Percentiles rank a stretch among this genome's conserved stretches.
Conservation (phyloP, 768 basidiomycete species). For the Crepidotus variabilis region DNA sequence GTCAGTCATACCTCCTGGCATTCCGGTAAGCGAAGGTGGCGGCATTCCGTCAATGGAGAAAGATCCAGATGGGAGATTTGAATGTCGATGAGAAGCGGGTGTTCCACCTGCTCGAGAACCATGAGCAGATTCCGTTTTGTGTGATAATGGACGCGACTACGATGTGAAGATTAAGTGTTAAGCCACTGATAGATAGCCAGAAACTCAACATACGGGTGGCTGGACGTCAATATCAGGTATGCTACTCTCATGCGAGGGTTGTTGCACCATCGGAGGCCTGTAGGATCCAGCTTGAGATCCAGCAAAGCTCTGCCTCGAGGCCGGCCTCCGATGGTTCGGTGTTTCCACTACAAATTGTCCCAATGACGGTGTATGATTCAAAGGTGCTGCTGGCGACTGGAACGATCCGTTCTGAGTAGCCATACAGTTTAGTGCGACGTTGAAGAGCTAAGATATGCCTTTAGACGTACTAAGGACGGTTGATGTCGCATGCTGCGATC, state of each 20-base stretch:
- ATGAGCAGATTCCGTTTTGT: constrained; percentile 11
- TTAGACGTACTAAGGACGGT: constrained; percentile 31
- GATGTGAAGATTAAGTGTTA: constrained; percentile 3
- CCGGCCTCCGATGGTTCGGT: constrained; percentile 17
- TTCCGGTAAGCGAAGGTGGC: constrained; percentile 4
- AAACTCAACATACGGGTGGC: constrained; percentile 29
- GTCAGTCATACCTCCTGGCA: constrained; percentile 12
- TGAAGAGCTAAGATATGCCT: too few relatives aligned
- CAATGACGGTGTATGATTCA: constrained; percentile 4
- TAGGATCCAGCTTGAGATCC: constrained; percentile 21
- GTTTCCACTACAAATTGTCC: constrained; percentile 13
- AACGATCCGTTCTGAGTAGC: constrained; percentile 1
- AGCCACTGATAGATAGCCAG: constrained; percentile 1
- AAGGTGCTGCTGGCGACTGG: background rate
- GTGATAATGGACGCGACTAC: constrained; percentile 21
- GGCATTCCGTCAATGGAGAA: background rate
- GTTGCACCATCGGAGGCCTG: background rate
- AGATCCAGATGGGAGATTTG: background rate
- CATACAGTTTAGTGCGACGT: background rate
- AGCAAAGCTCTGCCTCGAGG: constrained; percentile 23
- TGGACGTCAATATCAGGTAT: constrained; percentile 30
- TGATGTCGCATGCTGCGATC: constrained; percentile 24
- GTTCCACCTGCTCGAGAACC: too few relatives aligned
- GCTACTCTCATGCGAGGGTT: constrained; percentile 12
- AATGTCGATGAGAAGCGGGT: too few relatives aligned